These are phyloP conservation scores for Arctium minus DNA, from an alignment of 129 eudicot genomes.

Conservation along the genomic window DNA sequence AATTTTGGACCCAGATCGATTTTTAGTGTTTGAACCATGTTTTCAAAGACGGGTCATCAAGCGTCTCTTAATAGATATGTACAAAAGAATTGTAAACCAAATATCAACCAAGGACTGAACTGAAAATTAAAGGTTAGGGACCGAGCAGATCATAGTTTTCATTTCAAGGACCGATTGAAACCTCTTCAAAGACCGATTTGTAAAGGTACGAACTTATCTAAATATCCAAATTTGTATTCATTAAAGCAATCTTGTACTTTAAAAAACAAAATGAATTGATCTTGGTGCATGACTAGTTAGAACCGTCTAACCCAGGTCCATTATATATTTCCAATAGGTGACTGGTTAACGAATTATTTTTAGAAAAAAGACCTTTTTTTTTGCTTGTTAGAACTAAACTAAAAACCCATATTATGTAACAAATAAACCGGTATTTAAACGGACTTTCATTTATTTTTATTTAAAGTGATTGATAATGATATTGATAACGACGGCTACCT, in stretches of 20 bases:
- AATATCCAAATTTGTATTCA: neutral
- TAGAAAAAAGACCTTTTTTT: neutral
- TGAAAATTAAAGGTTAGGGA: neutral
- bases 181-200: too few relatives aligned
- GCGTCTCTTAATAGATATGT: neutral
- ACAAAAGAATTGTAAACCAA: neutral
- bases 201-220: too few relatives aligned
- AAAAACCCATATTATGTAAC: neutral
- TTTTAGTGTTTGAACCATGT: too few relatives aligned
- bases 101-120: neutral
- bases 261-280: too few relatives aligned
- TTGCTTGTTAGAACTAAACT: neutral
- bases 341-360: too few relatives aligned
- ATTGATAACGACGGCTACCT: slow-evolving; percentile 20
- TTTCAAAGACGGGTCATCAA: neutral
- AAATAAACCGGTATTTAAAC: neutral
- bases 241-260: too few relatives aligned
- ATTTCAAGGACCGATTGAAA: neutral
- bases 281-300: too few relatives aligned
- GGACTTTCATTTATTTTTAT: neutral
- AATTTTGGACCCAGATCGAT: too few relatives aligned
- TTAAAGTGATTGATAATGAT: neutral
- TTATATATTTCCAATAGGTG: neutral
- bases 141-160: too few relatives aligned
- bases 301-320: neutral